phyloP scores from a whole-genome alignment of 768 basidiomycete genomes.

The Russula olivacea region DNA sequence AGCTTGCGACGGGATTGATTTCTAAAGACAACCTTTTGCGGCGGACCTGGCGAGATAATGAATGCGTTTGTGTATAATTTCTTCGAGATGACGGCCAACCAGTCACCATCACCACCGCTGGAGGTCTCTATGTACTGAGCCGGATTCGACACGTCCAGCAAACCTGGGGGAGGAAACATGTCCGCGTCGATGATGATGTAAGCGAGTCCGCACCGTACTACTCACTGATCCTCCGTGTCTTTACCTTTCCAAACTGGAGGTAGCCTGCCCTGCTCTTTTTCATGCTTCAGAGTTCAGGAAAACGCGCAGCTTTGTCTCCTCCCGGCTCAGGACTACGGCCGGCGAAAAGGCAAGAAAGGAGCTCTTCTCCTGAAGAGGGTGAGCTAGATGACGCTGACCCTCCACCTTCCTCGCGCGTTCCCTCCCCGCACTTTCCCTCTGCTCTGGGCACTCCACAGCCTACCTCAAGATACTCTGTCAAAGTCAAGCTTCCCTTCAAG shows the following conservation, averaged over 20 bases:
- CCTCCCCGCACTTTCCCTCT: conserved; percentile 24
- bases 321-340: conserved; percentile 38
- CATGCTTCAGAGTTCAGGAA: conserved; percentile 31
- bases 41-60: conserved; percentile 42
- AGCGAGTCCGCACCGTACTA: not conserved
- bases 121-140: conserved; percentile 27
- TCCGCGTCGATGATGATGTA: conserved; percentile 6
- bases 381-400: conserved; percentile 60
- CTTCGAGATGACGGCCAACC: conserved; percentile 41
- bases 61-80: conserved; percentile 69
- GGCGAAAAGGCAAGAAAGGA: conserved; percentile 51
- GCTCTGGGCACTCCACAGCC: conserved; percentile 28
- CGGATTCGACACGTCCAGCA: not conserved
- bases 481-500: conserved; percentile 77
- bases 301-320: conserved; percentile 55
- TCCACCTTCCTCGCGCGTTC: conserved; percentile 25
- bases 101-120: conserved; percentile 42
- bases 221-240: not conserved
- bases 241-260: not conserved
- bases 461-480: conserved; percentile 36
- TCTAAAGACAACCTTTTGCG: not conserved
- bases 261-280: conserved; percentile 1
- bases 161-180: conserved; percentile 14
- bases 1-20: conserved; percentile 10
- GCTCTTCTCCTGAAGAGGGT: conserved; percentile 67